Percentiles rank a stretch among this genome's conserved stretches.
phyloP scores from a whole-genome alignment of 2,329 filamentous ascomycete genomes.

The Furcasterigmium sp. region DNA sequence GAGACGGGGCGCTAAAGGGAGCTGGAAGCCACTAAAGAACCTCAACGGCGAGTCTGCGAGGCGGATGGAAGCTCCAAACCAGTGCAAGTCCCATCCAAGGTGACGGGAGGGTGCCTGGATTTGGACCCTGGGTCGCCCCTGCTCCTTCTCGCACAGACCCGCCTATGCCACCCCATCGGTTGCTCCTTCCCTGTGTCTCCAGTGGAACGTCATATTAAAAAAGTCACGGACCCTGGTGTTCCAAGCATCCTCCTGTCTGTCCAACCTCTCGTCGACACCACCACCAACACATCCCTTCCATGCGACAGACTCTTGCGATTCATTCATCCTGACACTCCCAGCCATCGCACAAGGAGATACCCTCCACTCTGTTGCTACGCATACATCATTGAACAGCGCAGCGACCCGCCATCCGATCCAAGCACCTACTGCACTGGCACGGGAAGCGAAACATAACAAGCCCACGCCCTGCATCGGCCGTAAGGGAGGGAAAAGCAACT shows the following conservation, averaged over 20 bases:
- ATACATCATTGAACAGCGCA: background rate
- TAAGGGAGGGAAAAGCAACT: background rate
- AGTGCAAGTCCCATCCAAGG: too few species aligned
- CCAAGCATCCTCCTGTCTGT: background rate
- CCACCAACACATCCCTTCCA: background rate
- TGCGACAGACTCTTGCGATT: background rate
- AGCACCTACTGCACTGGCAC: background rate
- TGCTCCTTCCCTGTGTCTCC: background rate
- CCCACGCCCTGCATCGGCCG: background rate
- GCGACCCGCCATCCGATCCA: background rate
- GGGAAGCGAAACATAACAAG: slow-evolving; percentile 1
- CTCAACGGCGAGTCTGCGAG: too few species aligned
- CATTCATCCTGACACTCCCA: background rate
- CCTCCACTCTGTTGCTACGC: background rate
- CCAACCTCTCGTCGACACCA: background rate
- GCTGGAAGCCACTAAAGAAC: too few species aligned
- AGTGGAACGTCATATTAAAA: slow-evolving; percentile 1
- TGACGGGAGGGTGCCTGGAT: too few species aligned
- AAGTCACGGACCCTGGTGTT: background rate
- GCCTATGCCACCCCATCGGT: too few species aligned
- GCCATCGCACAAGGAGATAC: background rate
- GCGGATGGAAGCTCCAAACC: too few species aligned
- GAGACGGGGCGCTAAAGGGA: too few species aligned
- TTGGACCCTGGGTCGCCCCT: too few species aligned
- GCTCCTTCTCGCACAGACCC: too few species aligned